These are phyloP conservation scores for Paraphoma chrysanthemicola DNA, from an alignment of 2,329 filamentous ascomycete species.

Conservation along the genomic window DNA sequence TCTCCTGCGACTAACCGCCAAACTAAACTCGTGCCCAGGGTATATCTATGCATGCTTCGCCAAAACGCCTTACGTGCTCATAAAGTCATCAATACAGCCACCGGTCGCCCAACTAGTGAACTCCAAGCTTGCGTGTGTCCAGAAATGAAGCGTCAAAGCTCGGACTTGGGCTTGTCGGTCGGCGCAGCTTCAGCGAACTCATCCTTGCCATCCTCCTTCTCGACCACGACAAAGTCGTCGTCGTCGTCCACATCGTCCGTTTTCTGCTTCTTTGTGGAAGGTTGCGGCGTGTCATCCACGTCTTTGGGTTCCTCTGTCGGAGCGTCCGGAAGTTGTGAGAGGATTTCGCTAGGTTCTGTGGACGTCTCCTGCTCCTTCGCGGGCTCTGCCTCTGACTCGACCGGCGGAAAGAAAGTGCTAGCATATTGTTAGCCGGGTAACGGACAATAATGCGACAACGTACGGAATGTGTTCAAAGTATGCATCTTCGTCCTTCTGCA, in stretches of 20 bases:
- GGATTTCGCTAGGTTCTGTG: constrained; percentile 42
- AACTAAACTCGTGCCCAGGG: neutral
- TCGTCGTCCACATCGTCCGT: constrained; percentile 39
- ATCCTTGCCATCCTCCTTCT: constrained; percentile 33
- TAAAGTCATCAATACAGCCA: neutral
- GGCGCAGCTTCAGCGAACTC: neutral
- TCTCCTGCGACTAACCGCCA: neutral
- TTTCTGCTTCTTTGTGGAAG: constrained; percentile 57
- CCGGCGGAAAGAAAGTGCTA: constrained; percentile 47
- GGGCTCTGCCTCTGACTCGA: constrained; percentile 15
- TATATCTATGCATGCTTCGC: neutral
- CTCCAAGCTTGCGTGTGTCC: neutral
- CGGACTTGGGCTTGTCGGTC: constrained; percentile 14
- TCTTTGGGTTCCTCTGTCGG: constrained; percentile 56
- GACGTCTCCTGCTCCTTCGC: constrained; percentile 29
- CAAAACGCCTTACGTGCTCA: neutral
- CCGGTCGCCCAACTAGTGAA: neutral
- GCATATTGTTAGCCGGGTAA: constrained; percentile 5
- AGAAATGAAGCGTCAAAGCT: neutral
- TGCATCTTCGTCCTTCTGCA: constrained; percentile 75
- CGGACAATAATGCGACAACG: constrained; percentile 47
- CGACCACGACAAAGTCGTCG: constrained; percentile 42
- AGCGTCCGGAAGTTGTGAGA: constrained; percentile 56
- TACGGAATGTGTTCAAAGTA: constrained; percentile 79
- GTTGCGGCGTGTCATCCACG: constrained; percentile 46